Percentiles rank a stretch among this genome's conserved stretches.
phyloP scores from a whole-genome alignment of 257 asterid species.

The Capsicum rhomboideum region DNA sequence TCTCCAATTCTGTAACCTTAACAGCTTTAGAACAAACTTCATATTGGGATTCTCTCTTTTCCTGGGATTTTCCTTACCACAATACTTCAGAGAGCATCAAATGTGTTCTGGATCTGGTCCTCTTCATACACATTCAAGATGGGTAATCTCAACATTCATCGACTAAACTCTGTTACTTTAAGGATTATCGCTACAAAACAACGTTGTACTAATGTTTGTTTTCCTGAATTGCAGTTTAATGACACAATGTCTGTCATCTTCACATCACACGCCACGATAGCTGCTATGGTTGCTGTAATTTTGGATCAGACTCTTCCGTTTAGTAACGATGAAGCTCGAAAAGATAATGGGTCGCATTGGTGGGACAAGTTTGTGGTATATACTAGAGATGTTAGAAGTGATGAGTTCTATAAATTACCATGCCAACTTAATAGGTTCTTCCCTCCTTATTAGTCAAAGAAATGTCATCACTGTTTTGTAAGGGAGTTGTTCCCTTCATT shows the following conservation, averaged over 20 bases:
- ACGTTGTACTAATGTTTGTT: not conserved
- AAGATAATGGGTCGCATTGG: slow-evolving; percentile 51
- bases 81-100: slow-evolving; percentile 42
- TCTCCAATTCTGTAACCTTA: slow-evolving; percentile 81
- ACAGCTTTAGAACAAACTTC: slow-evolving; percentile 64
- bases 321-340: slow-evolving; percentile 21
- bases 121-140: slow-evolving; percentile 32
- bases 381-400: slow-evolving; percentile 45
- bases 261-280: slow-evolving; percentile 53
- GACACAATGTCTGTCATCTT: slow-evolving; percentile 27
- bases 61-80: slow-evolving; percentile 59
- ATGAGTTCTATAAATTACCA: slow-evolving; percentile 61
- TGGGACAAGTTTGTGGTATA: slow-evolving; percentile 59
- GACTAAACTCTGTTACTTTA: not conserved
- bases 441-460: slow-evolving; percentile 31
- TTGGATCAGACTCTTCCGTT: slow-evolving; percentile 41
- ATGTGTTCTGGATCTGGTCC: slow-evolving; percentile 28
- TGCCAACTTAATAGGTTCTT: slow-evolving; percentile 44
- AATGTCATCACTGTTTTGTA: not conserved
- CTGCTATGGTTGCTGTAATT: slow-evolving; percentile 22
- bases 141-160: slow-evolving; percentile 26
- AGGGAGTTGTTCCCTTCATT: not conserved
- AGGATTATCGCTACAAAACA: not conserved
- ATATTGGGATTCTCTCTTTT: slow-evolving; percentile 60
- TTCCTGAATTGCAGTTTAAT: slow-evolving; percentile 30